phyloP scores from a whole-genome alignment of 1,284 basidiomycete genomes.

The Cutaneotrichosporon mucoides region DNA sequence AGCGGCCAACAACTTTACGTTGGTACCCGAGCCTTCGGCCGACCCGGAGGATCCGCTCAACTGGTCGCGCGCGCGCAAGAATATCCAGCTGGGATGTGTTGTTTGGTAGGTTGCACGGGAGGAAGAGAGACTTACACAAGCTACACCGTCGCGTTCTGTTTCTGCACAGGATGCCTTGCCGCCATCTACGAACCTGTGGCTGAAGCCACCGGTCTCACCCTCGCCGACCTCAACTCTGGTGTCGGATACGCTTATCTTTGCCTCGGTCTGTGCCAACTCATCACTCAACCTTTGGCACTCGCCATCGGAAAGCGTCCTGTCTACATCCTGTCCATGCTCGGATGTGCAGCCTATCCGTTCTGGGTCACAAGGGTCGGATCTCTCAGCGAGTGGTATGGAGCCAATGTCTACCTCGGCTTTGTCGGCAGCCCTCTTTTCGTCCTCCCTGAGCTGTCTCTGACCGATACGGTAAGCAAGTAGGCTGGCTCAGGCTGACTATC shows the following conservation, averaged over 20 bases:
- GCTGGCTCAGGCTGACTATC: too few species aligned
- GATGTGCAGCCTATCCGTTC: neutral
- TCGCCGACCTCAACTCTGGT: slow-evolving; percentile 28
- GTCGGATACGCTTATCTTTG: slow-evolving; percentile 28
- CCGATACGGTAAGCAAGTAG: slow-evolving; percentile 27
- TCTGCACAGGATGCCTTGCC: slow-evolving; percentile 20
- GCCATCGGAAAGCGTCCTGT: slow-evolving; percentile 31
- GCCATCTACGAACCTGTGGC: slow-evolving; percentile 25
- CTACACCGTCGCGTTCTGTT: neutral
- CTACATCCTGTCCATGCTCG: slow-evolving; percentile 6
- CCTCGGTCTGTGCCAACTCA: slow-evolving; percentile 14
- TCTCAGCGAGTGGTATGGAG: slow-evolving; percentile 1
- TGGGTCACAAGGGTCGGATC: neutral
- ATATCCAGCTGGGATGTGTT: slow-evolving; percentile 22
- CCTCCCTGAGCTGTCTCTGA: slow-evolving; percentile 24
- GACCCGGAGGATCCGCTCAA: slow-evolving; percentile 29
- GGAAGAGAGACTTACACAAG: too few species aligned
- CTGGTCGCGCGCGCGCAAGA: slow-evolving; percentile 22
- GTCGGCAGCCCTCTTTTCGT: slow-evolving; percentile 24
- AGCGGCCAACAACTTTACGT: slow-evolving; percentile 14
- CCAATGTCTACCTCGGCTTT: slow-evolving; percentile 18
- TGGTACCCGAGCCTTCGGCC: slow-evolving; percentile 22
- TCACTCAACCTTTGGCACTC: slow-evolving; percentile 22
- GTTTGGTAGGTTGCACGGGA: too few species aligned
- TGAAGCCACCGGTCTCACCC: slow-evolving; percentile 21